These are phyloP conservation scores for Termitomyces sp. DNA, from an alignment of 768 basidiomycete species.

Conservation along the genomic window DNA sequence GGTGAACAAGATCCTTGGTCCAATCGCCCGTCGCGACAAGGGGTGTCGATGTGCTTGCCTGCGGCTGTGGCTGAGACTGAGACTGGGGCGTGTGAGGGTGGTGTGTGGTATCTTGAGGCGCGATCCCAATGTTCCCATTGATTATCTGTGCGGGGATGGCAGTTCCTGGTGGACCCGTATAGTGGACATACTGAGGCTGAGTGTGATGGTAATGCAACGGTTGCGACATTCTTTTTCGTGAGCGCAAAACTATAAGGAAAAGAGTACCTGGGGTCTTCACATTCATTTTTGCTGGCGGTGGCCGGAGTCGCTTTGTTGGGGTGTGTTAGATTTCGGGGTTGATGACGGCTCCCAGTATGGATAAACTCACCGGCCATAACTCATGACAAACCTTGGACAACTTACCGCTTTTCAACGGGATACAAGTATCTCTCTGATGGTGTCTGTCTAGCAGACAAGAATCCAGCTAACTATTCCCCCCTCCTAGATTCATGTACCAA, in stretches of 20 bases:
- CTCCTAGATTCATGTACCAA: no score
- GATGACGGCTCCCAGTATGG: neutral
- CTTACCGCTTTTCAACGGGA: no score
- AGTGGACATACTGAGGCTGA: conserved; percentile 35
- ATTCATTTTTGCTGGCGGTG: conserved; percentile 8
- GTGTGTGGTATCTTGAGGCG: conserved; percentile 25
- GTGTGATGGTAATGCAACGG: conserved; percentile 29
- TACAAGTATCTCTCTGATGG: no score
- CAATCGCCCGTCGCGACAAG: conserved; percentile 81
- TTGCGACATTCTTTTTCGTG: conserved; percentile 37
- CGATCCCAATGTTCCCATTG: conserved; percentile 17
- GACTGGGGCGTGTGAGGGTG: conserved; percentile 18
- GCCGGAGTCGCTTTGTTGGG: conserved; percentile 4
- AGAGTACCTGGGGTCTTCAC: conserved; percentile 36
- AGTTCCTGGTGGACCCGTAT: conserved; percentile 25
- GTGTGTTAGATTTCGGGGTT: neutral
- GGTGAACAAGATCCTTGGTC: conserved; percentile 82
- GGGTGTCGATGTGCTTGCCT: conserved; percentile 32
- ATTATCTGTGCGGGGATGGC: conserved; percentile 15
- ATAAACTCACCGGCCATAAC: no score
- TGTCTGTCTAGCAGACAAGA: no score
- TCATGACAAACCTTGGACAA: no score
- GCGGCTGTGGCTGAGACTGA: conserved; percentile 23
- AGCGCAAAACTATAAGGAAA: conserved; percentile 18
- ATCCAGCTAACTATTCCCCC: no score